These are phyloP conservation scores for Dictyostelium gargantuum DNA, from an alignment of 208 protist genomes.

Conservation along the genomic window DNA sequence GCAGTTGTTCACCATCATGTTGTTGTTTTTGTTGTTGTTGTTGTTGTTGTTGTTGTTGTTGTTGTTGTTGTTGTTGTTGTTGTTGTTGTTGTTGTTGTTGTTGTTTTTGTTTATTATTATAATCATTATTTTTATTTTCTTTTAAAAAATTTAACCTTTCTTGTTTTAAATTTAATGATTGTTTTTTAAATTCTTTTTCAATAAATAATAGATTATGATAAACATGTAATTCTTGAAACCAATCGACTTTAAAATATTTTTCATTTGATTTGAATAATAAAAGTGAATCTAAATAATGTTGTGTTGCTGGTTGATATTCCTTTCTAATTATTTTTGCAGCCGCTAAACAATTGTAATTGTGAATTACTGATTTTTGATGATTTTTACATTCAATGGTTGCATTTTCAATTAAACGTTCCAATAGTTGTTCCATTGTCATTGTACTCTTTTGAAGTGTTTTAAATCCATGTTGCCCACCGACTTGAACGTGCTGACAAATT, in stretches of 20 bases:
- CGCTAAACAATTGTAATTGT: background rate
- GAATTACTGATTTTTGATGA: background rate
- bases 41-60: no score
- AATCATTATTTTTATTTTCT: background rate
- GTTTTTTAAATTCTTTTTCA: background rate
- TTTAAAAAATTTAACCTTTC: background rate
- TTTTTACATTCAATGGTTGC: background rate
- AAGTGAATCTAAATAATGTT: constrained; percentile 4
- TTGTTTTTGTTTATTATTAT: background rate
- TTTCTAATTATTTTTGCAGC: constrained; percentile 7
- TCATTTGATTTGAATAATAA: background rate
- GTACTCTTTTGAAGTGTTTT: background rate
- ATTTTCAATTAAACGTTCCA: constrained; percentile 22
- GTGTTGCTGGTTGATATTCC: background rate
- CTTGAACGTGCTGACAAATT: constrained; percentile 43
- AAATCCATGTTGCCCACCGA: background rate
- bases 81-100: no score
- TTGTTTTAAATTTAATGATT: background rate
- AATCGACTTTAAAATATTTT: background rate
- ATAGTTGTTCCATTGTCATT: constrained; percentile 47
- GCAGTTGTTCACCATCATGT: no score
- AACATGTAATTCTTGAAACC: constrained; percentile 40
- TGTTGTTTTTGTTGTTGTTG: no score
- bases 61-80: no score
- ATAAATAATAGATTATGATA: background rate